Evolutionary conservation across 208 protist species (phyloP), one percentile per base, ranked within the genome.

Genomic region (Vickermania ingenoplastis): DNA sequence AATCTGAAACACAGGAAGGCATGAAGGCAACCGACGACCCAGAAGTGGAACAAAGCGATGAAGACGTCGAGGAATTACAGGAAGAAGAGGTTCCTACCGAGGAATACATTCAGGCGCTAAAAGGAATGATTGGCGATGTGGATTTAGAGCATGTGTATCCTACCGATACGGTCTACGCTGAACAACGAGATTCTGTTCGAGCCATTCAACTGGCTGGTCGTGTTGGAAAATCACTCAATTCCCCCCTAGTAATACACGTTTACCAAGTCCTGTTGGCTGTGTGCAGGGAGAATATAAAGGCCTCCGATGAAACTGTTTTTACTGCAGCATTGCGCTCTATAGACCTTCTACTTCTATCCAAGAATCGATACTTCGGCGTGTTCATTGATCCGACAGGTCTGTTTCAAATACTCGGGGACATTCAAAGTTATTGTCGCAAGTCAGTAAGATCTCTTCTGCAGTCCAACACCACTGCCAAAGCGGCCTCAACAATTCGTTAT

Each of bases 381-480:
- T 94, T 94, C 49, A 52, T 91, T 17, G 49, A 41, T 0, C 63
- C 88, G 26, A 75, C 68, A 3, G 79, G 86, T 41, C 67, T 94
- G 11, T 89, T 94, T 57, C 81, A 92, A 69, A 61, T 94, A 4
- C 68, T 94, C 0, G 85, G 77, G 23, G 88, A 94, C 53, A 89
- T 94, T 50, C 88, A 94, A 60, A 92, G 84, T 61, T 94, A 86
- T 72, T 79, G 75, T 60, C 81, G 88, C 53, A 94, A 94, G 67
- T 64, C 80, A 52, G 72, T 76, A 30, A 70, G 64, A 30, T 67
- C 75, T 21, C 59, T 90, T 21, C 60, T 85, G 17, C 62, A 65
- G 29, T 77, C 83, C 56, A 72, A 77, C 31, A 57, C 63, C 14
- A 83, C 69, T 21, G 69, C 61, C 3, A 80, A 77, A 64, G 74